These are phyloP conservation scores for Magnusiomyces suaveolens DNA, from an alignment of 1,139 yeast species.

Conservation along the genomic window DNA sequence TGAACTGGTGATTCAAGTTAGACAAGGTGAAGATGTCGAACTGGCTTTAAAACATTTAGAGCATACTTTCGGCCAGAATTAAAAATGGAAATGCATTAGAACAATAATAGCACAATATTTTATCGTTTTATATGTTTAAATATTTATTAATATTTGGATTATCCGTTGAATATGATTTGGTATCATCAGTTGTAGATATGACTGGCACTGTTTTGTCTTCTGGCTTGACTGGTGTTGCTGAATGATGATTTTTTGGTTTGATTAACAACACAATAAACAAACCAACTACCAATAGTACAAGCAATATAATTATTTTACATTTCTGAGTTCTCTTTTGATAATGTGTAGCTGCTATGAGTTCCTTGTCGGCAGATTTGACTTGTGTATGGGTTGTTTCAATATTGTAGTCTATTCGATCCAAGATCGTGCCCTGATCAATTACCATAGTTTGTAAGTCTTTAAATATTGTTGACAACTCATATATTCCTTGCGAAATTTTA, in stretches of 20 bases:
- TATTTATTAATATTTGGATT: too few species aligned
- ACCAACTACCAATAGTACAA: constrained; percentile 61
- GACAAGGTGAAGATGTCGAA: constrained; percentile 9
- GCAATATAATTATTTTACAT: constrained; percentile 72
- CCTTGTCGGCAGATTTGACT: constrained; percentile 66
- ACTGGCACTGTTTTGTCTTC: not conserved
- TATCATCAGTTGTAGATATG: not conserved
- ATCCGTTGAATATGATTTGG: not conserved
- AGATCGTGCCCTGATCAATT: constrained; percentile 88
- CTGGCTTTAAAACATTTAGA: constrained; percentile 8
- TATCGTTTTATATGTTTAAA: too few species aligned
- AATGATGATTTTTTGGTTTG: constrained; percentile 42
- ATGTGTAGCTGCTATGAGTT: constrained; percentile 61
- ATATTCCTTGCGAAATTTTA: constrained; percentile 83
- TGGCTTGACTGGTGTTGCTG: constrained; percentile 14
- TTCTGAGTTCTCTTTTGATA: constrained; percentile 87
- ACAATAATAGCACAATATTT: not conserved
- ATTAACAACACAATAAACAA: constrained; percentile 61
- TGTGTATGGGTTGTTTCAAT: constrained; percentile 68
- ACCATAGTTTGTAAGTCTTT: constrained; percentile 86
- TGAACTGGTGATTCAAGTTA: constrained; percentile 9
- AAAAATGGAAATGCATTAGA: not conserved
- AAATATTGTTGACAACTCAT: constrained; percentile 87
- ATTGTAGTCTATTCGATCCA: constrained; percentile 90
- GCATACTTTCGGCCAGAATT: constrained; percentile 5